Evolutionary conservation across 768 basidiomycete genomes (phyloP), one percentile per base, ranked within the genome.

Genomic region (Cyclocybe cylindracea): DNA sequence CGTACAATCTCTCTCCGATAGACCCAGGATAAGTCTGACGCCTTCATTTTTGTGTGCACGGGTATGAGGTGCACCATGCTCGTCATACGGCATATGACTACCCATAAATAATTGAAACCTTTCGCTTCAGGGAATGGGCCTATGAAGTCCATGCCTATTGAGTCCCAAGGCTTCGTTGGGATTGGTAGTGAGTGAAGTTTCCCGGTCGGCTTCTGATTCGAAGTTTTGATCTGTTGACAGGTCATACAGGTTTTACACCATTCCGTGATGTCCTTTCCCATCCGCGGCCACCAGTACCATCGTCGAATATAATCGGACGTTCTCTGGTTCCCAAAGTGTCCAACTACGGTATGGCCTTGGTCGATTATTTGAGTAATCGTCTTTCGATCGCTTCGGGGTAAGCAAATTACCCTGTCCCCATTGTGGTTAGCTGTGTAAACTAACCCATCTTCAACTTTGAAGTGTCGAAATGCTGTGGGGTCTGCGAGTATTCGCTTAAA

Each of bases 91-190:
- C 65, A 68, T 19, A 72, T 65, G 1, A 72, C 51, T 2, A 71
- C 67, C 58, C 62, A 66, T 2, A 71, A 43, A 46, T 65, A 67
- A 40, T 72, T 67, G 16, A 33, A 67, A 0, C 56, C 62, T 42
- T 59, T 46, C 42, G 60, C 13, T 54, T 33, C 10, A 41, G 71
- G 74, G 8, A 77, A 58, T 1, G 67, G 69, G 0, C 67, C 74
- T 0, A 77, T 50, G 36, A 77, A 77, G 56, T 77, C 75, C 44
- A 78, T 72, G 0, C 65, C 68, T 0, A 78, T 72, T 0, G 66
- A 64, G 2, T 67, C 61, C 71, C 70, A 75, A 0, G 73, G 76
- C 3, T 54, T 48, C 0, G 45, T 56, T 0, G 69, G 70, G 0
- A 72, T 55, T 0, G 67, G 68, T 10, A 69, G 56, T 2, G 55